Evolutionary conservation across 208 protist species (phyloP), one percentile per base, ranked within the genome.

Genomic region (Leptomonas pyrrhocoris): DNA sequence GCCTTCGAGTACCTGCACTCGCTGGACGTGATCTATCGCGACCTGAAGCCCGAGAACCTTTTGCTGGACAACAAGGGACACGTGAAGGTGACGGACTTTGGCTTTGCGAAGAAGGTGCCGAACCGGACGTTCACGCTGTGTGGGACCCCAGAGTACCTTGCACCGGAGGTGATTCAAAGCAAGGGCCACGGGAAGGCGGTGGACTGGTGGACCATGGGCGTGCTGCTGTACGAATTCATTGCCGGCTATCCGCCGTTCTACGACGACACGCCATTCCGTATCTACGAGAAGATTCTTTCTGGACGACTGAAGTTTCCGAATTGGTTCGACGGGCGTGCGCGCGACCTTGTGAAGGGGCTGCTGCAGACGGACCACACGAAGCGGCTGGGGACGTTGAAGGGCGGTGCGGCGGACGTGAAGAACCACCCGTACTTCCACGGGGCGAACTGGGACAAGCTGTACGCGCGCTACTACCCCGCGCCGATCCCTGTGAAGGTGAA

Each of bases 341-440:
- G 85, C 46, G 85, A 90, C 73, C 85, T 97, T 40, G 79, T 97
- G 60, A 90, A 89, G 77, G 82, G 85, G 30, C 76, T 97, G 48
- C 80, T 97, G 77, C 82, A 93, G 74, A 94, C 84, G 42, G 90
- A 96, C 68, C 91, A 94, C 81, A 91, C 82, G 48, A 94, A 92
- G 79, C 86, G 92, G 21, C 76, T 95, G 55, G 97, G 97, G 65
- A 96, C 88, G 57, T 80, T 97, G 46, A 90, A 96, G 69, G 83
- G 74, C 49, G 97, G 97, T 2, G 84, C 89, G 19, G 77, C 84
- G 21, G 97, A 99, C 74, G 85, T 99, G 64, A 98, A 98, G 84
- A 86, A 85, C 67, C 98, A 99, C 79, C 86, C 89, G 54, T 99
- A 96, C 81, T 99, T 98, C 79, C 74, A 83, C 50, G 83, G 85